These are phyloP conservation scores for Mortierella sp. DNA, from an alignment of 371 early-diverging fungal genomes.

Conservation along the genomic window DNA sequence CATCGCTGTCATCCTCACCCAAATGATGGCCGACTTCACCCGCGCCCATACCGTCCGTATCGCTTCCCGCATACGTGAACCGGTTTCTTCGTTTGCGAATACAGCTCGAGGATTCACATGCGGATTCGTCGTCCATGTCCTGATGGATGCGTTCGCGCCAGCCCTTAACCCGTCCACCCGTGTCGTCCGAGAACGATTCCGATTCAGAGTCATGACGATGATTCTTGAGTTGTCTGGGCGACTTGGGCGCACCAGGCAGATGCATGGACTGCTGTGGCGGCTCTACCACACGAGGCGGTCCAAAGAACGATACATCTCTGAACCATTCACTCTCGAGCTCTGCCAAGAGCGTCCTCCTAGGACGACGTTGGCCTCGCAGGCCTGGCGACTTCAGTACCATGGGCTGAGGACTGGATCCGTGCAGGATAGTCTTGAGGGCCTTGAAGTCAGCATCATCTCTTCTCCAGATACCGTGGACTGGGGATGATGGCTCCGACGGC, in stretches of 20 bases:
- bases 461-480: slow-evolving; percentile 36
- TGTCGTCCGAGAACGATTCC: slow-evolving; percentile 39
- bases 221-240: slow-evolving; percentile 48
- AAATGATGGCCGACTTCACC: background rate
- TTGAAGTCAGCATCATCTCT: slow-evolving; percentile 40
- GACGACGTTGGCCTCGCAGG: slow-evolving; percentile 26
- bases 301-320: slow-evolving; percentile 48
- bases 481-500: slow-evolving; percentile 36
- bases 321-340: slow-evolving; percentile 57
- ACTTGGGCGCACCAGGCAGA: slow-evolving; percentile 29
- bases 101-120: slow-evolving; percentile 47
- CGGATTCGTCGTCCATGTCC: slow-evolving; percentile 35
- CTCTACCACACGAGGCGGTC: slow-evolving; percentile 34
- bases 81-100: slow-evolving; percentile 40
- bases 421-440: slow-evolving; percentile 46
- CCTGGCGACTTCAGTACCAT: slow-evolving; percentile 41
- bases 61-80: slow-evolving; percentile 30
- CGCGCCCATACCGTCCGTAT: slow-evolving; percentile 16
- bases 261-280: slow-evolving; percentile 20
- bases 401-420: slow-evolving; percentile 29
- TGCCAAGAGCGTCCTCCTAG: slow-evolving; percentile 47
- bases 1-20: slow-evolving; percentile 47
- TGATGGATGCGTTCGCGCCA: slow-evolving; percentile 35
- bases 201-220: slow-evolving; percentile 39
- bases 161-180: slow-evolving; percentile 48